phyloP scores from a whole-genome alignment of 2,329 filamentous ascomycete species.

The Arthrobotrys sphaeroides region DNA sequence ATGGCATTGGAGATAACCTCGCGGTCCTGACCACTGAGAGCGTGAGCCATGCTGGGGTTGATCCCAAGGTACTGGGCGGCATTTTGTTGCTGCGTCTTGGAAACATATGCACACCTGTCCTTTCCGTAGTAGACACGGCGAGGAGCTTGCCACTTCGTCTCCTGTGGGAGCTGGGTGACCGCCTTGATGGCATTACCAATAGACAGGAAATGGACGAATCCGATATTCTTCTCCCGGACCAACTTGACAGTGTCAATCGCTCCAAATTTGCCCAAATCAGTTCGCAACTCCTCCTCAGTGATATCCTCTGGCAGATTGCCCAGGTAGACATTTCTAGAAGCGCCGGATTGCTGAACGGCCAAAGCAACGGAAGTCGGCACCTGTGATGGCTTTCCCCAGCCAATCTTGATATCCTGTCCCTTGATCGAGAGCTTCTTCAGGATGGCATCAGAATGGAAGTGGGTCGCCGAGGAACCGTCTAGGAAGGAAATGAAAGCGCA shows the following conservation, averaged over 20 bases:
- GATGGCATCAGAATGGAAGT: slow-evolving; percentile 99
- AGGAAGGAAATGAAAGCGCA: slow-evolving; percentile 99
- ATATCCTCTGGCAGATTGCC: slow-evolving; percentile 92
- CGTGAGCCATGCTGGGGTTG: slow-evolving; percentile 93
- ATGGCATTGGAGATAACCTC: slow-evolving; percentile 96
- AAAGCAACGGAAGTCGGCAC: slow-evolving; percentile 97
- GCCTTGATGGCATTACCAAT: slow-evolving; percentile 99
- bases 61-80: slow-evolving; percentile 98
- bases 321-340: slow-evolving; percentile 95
- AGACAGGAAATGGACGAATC: slow-evolving; percentile 95
- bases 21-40: slow-evolving; percentile 92
- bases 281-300: slow-evolving; percentile 87
- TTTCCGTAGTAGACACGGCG: slow-evolving; percentile 98
- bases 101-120: slow-evolving; percentile 97
- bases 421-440: slow-evolving; percentile 99
- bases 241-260: slow-evolving; percentile 97
- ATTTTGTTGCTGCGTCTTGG: slow-evolving; percentile 99
- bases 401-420: slow-evolving; percentile 98
- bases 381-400: slow-evolving; percentile 98
- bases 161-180: slow-evolving; percentile 92
- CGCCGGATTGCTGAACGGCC: slow-evolving; percentile 95
- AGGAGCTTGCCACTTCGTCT: slow-evolving; percentile 94
- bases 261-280: slow-evolving; percentile 95
- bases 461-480: slow-evolving; percentile 94
- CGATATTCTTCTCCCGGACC: slow-evolving; percentile 96